A percentile compares a stretch with the other conserved stretches of the same genome.
phyloP scores from a whole-genome alignment of 306 rosid genomes.

The Quercus suber region DNA sequence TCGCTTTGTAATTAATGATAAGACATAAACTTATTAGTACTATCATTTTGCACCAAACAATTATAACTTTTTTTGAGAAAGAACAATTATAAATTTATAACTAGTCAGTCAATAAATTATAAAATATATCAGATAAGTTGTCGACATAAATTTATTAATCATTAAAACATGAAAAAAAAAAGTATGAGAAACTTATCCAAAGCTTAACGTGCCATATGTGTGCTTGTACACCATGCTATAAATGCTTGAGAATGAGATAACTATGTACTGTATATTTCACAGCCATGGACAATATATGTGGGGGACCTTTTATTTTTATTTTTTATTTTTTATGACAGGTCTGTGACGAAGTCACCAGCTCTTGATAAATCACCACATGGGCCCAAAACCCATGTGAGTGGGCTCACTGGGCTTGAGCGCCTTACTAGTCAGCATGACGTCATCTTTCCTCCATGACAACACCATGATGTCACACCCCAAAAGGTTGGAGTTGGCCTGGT shows the following conservation, averaged over 20 bases:
- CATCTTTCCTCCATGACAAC: not conserved
- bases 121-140: no score
- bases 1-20: no score
- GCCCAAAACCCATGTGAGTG: constrained; percentile 21
- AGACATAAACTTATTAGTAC: no score
- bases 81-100: no score
- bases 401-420: not conserved
- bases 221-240: not conserved
- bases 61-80: no score
- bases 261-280: not conserved
- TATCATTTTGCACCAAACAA: no score
- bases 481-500: no score
- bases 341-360: constrained; percentile 24
- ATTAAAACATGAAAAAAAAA: not conserved
- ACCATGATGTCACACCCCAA: constrained; percentile 1
- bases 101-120: no score
- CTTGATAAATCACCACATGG: constrained; percentile 10
- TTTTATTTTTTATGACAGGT: not conserved
- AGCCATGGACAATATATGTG: not conserved
- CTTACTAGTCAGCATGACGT: not conserved
- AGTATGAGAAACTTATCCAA: not conserved
- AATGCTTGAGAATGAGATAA: not conserved
- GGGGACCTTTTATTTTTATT: not conserved
- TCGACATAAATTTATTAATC: no score
- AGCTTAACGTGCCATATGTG: not conserved